Base-by-base conservation (phyloP, 352 stramenopile species). In the Pythium utonaiense region DNA sequence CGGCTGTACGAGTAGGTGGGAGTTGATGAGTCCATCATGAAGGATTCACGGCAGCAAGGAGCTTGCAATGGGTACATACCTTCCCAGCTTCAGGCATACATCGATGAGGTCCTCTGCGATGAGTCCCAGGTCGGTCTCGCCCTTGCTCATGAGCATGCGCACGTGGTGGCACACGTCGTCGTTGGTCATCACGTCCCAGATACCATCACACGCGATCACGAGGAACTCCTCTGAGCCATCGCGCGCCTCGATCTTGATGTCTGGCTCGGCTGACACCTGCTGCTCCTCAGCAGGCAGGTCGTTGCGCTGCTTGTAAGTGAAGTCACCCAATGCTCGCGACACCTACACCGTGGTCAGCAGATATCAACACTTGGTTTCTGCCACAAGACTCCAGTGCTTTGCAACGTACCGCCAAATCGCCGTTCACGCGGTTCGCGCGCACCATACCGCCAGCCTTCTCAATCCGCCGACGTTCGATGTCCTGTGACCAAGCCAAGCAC, bases 161-260 rank as follows among this genome's bases (percentile, higher is more conserved):
- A 97, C 87, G 66, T 91, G 96, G 28, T 85, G 75, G 50, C 89
- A 92, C 24, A 86, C 76, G 52, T 96, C 83, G 63, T 98, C 84
- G 58, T 97, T 96, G 47, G 64, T 83, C 83, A 98, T 96, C 33
- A 97, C 91, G 52, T 98, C 93, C 91, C 93, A 97, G 52, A 97
- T 96, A 38, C 91, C 93, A 55, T 98, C 91, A 57, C 90, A 98
- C 10, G 90, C 92, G 33, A 98, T 73, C 17, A 98, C 66, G 4
- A 97, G 67, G 57, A 97, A 97, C 67, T 97, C 86, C 55, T 97
- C 88, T 42, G 91, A 83, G 40, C 78, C 75, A 51, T 92, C 78
- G 10, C 89, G 76, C 57, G 67, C 44, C 47, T 95, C 71, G 49
- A 95, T 75, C 66, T 89, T 80, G 62, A 97, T 84, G 16, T 98